phyloP scores from a whole-genome alignment of 1,284 basidiomycete genomes.

The Austroboletus rostrupii region DNA sequence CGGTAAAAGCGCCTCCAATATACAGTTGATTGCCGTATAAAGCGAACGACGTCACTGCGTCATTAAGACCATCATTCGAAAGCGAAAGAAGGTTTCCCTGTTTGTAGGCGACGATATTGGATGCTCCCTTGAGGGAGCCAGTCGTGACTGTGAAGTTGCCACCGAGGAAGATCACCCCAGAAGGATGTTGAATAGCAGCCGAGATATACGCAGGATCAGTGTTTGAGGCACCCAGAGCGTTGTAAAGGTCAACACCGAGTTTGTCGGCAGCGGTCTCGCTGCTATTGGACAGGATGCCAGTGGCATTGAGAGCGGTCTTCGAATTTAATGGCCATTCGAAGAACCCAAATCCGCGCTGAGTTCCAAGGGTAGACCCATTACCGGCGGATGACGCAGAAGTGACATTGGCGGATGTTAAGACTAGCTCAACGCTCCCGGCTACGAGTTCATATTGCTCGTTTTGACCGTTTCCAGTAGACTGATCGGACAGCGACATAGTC shows the following conservation, averaged over 20 bases:
- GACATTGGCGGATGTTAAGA: slow-evolving; percentile 60
- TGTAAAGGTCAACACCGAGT: slow-evolving; percentile 58
- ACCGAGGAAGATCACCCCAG: slow-evolving; percentile 68
- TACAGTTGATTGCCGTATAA: slow-evolving; percentile 64
- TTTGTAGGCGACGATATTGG: slow-evolving; percentile 75
- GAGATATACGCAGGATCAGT: slow-evolving; percentile 40
- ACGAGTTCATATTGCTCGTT: slow-evolving; percentile 73
- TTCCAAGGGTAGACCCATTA: slow-evolving; percentile 31
- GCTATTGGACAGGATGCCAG: slow-evolving; percentile 58
- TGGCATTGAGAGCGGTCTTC: slow-evolving; percentile 48
- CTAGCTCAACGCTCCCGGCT: slow-evolving; percentile 74
- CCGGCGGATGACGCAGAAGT: slow-evolving; percentile 29
- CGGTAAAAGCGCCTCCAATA: slow-evolving; percentile 83
- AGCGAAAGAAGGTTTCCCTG: slow-evolving; percentile 54
- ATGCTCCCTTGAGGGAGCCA: slow-evolving; percentile 50
- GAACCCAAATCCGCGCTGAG: slow-evolving; percentile 62
- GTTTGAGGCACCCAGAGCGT: slow-evolving; percentile 46
- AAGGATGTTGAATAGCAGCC: slow-evolving; percentile 61
- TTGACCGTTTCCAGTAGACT: slow-evolving; percentile 57
- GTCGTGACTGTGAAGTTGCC: slow-evolving; percentile 71
- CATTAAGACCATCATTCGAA: slow-evolving; percentile 67
- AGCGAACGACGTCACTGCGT: slow-evolving; percentile 65
- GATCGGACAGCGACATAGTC: slow-evolving; percentile 61
- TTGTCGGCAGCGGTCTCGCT: slow-evolving; percentile 71
- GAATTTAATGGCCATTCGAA: slow-evolving; percentile 71